Base-by-base conservation (phyloP, 2,329 filamentous ascomycete species). In the Monascus ruber region DNA sequence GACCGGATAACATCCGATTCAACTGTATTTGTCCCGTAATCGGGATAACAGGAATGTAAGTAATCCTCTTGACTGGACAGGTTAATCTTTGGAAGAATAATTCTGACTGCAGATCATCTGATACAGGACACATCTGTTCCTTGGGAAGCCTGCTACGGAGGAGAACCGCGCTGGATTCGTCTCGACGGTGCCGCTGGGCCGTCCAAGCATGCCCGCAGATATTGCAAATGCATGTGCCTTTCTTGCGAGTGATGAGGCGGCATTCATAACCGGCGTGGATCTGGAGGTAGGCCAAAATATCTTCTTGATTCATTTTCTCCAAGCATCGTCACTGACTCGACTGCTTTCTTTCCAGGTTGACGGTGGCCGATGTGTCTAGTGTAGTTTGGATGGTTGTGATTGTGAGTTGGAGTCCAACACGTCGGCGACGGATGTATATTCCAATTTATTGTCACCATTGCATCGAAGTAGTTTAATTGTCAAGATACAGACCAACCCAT, bases 181-280 rank as follows among this genome's bases (percentile, higher is more conserved):
- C 11, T 52, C 54, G 5, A 61, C 53, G 27, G 53, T 66, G 6
- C 63, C 62, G 0, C 34, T 66, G 17, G 60, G 60, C 5, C 49
- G 62, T 24, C 47, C 53, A 5, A 56, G 53, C 26, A 55, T 55
- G 5, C 48, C 60, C 2, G 63, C 65, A 6, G 81, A 85, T 55
- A 71, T 85, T 26, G 80, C 77, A 2, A 81, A 82, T 52, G 76
- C 79, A 4, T 77, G 74, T 42, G 69, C 76, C 24, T 86, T 78
- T 52, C 57, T 85, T 34, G 78, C 77, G 2, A 81, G 77, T 41
- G 77, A 83, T 24, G 81, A 85, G 52, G 77, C 77, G 1, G 69
- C 64, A 5, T 84, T 84, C 50, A 74, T 85, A 47, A 83, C 79
- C 0, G 81, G 81, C 0, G 70, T 78, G 10, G 77, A 80, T 42